Evolutionary conservation across 495 filamentous ascomycete genomes (phyloP), one percentile per base, ranked within the genome.

Genomic region (Talaromyces adpressus): DNA sequence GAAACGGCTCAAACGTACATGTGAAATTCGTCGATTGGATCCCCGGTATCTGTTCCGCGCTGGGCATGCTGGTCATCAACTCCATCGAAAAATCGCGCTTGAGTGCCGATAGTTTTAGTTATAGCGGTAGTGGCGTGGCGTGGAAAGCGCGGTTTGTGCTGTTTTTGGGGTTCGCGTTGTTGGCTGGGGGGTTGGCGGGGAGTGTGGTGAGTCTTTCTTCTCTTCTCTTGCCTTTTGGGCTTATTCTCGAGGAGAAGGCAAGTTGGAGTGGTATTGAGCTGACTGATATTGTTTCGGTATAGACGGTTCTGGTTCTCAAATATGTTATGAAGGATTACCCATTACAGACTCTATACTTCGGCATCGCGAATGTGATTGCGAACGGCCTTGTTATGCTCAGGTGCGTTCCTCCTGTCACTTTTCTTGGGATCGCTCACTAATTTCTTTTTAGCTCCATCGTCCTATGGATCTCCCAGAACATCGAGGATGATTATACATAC

Each of bases 21-120:
- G 87, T 99, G 70, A 93, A 84, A 72, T 97, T 98, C 75, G 84
- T 98, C 70, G 95, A 99, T 83, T 99, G 95, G 95, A 91, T 99
- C 67, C 95, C 95, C 22, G 87, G 92, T 62, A 96, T 99, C 80
- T 99, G 96, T 81, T 90, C 86, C 53, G 83, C 87, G 57, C 84
- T 98, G 22, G 95, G 95, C 54, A 98, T 98, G 95, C 88, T 98
- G 7, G 92, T 98, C 64, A 98, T 99, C 85, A 99, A 98, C 81
- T 91, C 86, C 62, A 96, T 99, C 67, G 95, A 99, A 73, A 98
- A 98, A 81, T 84, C 87, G 12, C 82, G 92, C 20, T 79, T 99
- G 68, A 88, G 86, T 63, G 89, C 89, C 51, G 94, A 98, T 74
- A 89, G 81, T 67, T 98, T 90, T 76, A 88, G 84, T 68, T 97